Conservation (phyloP, 1,284 basidiomycete species). For the Boletus sp. region DNA sequence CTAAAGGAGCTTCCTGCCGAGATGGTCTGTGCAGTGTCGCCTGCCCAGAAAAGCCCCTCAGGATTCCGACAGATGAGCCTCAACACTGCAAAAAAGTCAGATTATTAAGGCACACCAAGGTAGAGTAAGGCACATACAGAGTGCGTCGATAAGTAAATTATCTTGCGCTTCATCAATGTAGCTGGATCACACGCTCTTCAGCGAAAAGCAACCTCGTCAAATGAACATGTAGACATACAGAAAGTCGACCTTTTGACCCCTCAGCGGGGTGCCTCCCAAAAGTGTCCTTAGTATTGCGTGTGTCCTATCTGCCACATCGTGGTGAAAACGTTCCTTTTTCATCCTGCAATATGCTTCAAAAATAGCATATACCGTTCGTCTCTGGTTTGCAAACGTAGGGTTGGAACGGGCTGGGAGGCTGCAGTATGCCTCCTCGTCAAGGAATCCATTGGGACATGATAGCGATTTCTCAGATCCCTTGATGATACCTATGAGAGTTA, state of each 20-base stretch:
- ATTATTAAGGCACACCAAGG: background rate
- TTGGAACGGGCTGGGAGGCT: conserved; percentile 48
- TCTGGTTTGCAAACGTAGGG: conserved; percentile 49
- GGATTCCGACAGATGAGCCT: conserved; percentile 57
- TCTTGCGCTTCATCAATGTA: conserved; percentile 76
- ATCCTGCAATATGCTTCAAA: conserved; percentile 52
- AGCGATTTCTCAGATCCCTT: conserved; percentile 59
- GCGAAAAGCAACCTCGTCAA: background rate
- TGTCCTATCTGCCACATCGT: conserved; percentile 65
- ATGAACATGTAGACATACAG: conserved; percentile 40
- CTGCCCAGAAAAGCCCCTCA: conserved; percentile 72
- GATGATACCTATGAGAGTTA: conserved; percentile 50
- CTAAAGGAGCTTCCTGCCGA: conserved; percentile 67
- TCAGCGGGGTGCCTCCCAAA: conserved; percentile 28
- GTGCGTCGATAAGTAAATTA: conserved; percentile 62
- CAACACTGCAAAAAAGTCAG: conserved; percentile 46
- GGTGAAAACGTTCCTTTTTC: conserved; percentile 45
- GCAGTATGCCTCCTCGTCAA: conserved; percentile 46
- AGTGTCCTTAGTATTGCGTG: conserved; percentile 47
- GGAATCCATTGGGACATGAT: conserved; percentile 32
- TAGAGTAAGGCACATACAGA: conserved; percentile 38
- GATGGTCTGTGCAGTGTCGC: conserved; percentile 77
- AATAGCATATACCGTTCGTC: conserved; percentile 49
- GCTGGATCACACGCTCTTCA: conserved; percentile 32
- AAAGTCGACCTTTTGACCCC: conserved; percentile 49